Evolutionary conservation across 495 filamentous ascomycete genomes (phyloP).

Genomic region (Penicillium argentinense): DNA sequence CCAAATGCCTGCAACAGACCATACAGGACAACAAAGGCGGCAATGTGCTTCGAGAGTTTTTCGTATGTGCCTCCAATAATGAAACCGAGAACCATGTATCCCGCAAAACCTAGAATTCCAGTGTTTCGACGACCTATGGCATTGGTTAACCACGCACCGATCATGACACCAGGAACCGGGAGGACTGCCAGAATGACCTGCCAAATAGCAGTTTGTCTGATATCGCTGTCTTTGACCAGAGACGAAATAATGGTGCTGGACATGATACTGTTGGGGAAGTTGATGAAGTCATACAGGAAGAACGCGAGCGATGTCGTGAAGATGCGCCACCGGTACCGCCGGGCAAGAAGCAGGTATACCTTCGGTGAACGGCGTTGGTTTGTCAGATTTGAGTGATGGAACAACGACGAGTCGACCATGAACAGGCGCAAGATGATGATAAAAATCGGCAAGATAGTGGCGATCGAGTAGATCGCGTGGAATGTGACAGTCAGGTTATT

Average conservation of each 20-base stretch:
- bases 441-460: conserved; percentile 27
- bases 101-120: conserved; percentile 33
- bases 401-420: conserved; percentile 36
- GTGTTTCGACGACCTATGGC: conserved; percentile 32
- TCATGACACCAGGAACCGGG: conserved; percentile 34
- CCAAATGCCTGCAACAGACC: conserved; percentile 36
- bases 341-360: conserved; percentile 26
- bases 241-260: conserved; percentile 40
- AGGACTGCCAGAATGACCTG: conserved; percentile 37
- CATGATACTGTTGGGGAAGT: conserved; percentile 41
- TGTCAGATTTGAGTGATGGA: conserved; percentile 32
- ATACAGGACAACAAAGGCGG: conserved; percentile 39
- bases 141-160: conserved; percentile 36
- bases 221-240: conserved; percentile 29
- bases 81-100: conserved; percentile 36
- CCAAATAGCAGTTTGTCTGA: conserved; percentile 36
- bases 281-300: conserved; percentile 40
- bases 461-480: conserved; percentile 35
- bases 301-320: conserved; percentile 34
- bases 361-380: conserved; percentile 16
- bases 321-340: conserved; percentile 31
- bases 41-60: conserved; percentile 30
- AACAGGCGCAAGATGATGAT: conserved; percentile 32
- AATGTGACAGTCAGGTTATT: conserved; percentile 34
- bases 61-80: conserved; percentile 34